Conservation (phyloP, 352 stramenopile genomes). For the Phytophthora uliginosa region DNA sequence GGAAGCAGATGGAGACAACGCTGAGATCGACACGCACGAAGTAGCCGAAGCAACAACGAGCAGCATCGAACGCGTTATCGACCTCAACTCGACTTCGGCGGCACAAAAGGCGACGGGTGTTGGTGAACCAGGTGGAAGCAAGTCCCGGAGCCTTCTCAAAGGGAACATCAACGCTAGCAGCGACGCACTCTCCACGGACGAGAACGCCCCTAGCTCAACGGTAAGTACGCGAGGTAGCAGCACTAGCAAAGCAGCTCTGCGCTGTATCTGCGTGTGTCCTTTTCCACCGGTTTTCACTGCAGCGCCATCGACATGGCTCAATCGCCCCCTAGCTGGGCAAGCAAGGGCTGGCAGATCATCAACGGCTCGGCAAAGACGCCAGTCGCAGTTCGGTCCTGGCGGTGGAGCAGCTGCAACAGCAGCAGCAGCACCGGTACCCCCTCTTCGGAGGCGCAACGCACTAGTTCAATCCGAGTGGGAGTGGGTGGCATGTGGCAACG, state of each 20-base stretch:
- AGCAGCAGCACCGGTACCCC: conserved; percentile 7
- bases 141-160: conserved; percentile 1
- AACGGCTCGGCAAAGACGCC: conserved; percentile 23
- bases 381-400: conserved; percentile 11
- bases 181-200: conserved; percentile 1
- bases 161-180: conserved; percentile 8
- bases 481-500: conserved; percentile 74
- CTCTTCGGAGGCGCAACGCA: conserved; percentile 33
- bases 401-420: not conserved
- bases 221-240: conserved; percentile 4
- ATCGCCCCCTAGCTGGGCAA: conserved; percentile 40
- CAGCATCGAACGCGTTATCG: conserved; percentile 46
- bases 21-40: conserved; percentile 19
- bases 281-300: conserved; percentile 68
- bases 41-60: conserved; percentile 22
- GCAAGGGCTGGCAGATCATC: conserved; percentile 26
- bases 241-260: conserved; percentile 8
- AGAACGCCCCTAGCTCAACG: not conserved
- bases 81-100: conserved; percentile 28
- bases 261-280: conserved; percentile 59
- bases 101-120: conserved; percentile 1
- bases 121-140: conserved; percentile 3
- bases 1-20: not conserved
- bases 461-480: conserved; percentile 62
- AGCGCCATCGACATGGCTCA: conserved; percentile 40